phyloP scores from a whole-genome alignment of 257 asterid species.

The Datura wrightii region DNA sequence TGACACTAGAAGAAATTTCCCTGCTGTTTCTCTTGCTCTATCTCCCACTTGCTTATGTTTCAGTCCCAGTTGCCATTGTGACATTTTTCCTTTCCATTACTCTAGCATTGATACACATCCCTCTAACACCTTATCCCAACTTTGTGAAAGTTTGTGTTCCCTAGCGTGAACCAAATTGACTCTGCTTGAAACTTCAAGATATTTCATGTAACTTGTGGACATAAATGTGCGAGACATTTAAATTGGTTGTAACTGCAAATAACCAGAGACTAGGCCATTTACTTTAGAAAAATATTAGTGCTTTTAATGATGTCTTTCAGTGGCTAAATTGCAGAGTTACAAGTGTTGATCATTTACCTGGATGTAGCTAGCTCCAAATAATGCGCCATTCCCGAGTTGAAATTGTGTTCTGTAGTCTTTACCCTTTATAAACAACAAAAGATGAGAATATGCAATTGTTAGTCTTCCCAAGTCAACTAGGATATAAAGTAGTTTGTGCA shows the following conservation, averaged over 20 bases:
- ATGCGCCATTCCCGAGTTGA: slow-evolving; percentile 41
- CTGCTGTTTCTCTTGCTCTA: neutral
- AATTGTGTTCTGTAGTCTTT: slow-evolving; percentile 36
- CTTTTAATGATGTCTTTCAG: neutral
- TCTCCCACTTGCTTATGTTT: neutral
- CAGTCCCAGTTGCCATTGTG: neutral
- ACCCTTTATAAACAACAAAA: slow-evolving; percentile 30
- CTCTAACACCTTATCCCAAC: neutral
- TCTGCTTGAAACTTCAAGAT: neutral
- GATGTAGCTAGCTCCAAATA: slow-evolving; percentile 38
- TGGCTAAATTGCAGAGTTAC: neutral
- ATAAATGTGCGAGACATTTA: neutral
- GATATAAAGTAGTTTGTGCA: neutral
- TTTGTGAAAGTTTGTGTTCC: neutral
- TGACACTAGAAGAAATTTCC: neutral
- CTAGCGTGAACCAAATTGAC: slow-evolving; percentile 12
- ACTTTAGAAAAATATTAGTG: neutral
- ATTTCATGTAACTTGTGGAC: neutral
- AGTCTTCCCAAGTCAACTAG: neutral
- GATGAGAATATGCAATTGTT: neutral
- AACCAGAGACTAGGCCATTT: slow-evolving; percentile 3
- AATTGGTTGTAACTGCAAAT: neutral
- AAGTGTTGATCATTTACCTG: slow-evolving; percentile 37
- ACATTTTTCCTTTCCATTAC: neutral
- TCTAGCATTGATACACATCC: neutral